These are phyloP conservation scores for Wickerhamomyces ciferrii DNA, from an alignment of 805 yeast genomes.

Conservation along the genomic window DNA sequence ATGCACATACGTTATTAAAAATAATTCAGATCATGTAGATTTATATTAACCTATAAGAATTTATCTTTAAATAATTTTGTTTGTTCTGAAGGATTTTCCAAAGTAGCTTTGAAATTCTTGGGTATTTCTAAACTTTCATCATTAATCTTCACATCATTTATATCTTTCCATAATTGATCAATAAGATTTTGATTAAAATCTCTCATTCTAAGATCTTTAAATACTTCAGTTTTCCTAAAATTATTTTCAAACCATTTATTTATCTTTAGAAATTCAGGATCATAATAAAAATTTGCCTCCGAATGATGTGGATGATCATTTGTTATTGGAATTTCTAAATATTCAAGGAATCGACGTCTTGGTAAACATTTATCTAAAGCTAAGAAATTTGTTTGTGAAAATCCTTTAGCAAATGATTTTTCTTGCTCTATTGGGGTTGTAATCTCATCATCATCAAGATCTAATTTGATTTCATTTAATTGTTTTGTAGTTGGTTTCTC, in stretches of 20 bases:
- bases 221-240: conserved; percentile 8
- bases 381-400: conserved; percentile 44
- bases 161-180: conserved; percentile 14
- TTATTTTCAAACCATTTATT: conserved; percentile 12
- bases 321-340: conserved; percentile 37
- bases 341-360: conserved; percentile 50
- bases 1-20: background rate
- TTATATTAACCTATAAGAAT: background rate
- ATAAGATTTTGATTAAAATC: conserved; percentile 5
- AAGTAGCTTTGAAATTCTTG: conserved; percentile 7
- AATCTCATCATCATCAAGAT: conserved; percentile 18
- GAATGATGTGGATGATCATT: conserved; percentile 9
- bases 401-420: conserved; percentile 9
- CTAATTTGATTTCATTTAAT: conserved; percentile 29
- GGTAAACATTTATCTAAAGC: conserved; percentile 87
- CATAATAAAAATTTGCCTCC: conserved; percentile 8
- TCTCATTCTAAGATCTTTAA: conserved; percentile 7
- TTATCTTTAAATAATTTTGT: conserved; percentile 4
- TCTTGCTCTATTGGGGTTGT: background rate
- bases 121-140: conserved; percentile 4
- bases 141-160: conserved; percentile 4
- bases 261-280: conserved; percentile 15
- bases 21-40: background rate
- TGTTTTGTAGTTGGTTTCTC: conserved; percentile 12
- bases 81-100: conserved; percentile 12